Percentiles rank a stretch among this genome's conserved stretches.
Conservation (phyloP, 192 early-diverging fungal species). For the Backusella tuberculispora region DNA sequence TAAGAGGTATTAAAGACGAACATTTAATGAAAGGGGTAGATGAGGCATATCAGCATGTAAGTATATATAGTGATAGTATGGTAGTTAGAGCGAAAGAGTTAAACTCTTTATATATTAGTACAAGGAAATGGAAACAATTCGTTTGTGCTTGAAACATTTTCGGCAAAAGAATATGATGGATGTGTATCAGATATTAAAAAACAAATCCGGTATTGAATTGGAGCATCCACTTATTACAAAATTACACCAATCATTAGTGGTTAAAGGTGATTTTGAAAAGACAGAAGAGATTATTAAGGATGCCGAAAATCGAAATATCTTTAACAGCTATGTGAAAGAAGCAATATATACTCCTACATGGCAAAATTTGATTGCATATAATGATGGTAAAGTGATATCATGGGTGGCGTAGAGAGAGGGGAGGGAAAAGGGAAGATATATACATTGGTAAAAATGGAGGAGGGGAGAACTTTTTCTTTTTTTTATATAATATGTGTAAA, state of each 20-base stretch:
- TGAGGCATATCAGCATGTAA: slow-evolving; percentile 66
- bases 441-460: too few relatives aligned
- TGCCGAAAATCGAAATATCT: slow-evolving; percentile 68
- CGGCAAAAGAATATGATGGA: slow-evolving; percentile 78
- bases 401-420: neutral
- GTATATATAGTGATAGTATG: neutral
- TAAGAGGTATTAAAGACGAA: slow-evolving; percentile 73
- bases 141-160: slow-evolving; percentile 91
- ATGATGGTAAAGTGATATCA: slow-evolving; percentile 40
- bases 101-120: slow-evolving; percentile 52
- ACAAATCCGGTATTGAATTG: slow-evolving; percentile 62
- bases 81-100: neutral
- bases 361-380: slow-evolving; percentile 51
- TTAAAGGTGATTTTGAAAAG: slow-evolving; percentile 72
- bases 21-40: slow-evolving; percentile 44
- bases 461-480: too few relatives aligned
- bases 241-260: slow-evolving; percentile 69
- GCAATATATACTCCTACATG: slow-evolving; percentile 77
- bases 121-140: slow-evolving; percentile 79
- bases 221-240: slow-evolving; percentile 84
- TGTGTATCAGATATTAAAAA: slow-evolving; percentile 73
- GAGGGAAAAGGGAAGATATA: neutral
- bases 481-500: neutral
- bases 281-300: slow-evolving; percentile 74
- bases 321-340: slow-evolving; percentile 69